Conservation (phyloP, 2,329 filamentous ascomycete species). For the Alternaria sp. region DNA sequence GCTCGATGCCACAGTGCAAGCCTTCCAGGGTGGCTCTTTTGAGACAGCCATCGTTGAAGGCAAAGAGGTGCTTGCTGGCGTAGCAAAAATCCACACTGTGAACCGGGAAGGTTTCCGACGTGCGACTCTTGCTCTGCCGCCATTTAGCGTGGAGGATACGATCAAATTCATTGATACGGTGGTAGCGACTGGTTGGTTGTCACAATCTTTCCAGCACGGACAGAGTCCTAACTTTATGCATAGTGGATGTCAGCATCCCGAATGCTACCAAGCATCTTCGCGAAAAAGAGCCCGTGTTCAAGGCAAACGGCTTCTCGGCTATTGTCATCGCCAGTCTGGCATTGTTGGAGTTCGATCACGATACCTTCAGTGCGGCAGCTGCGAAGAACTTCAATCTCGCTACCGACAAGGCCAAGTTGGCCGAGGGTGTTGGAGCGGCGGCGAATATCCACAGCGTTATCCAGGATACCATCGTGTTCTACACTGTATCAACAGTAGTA, state of each 20-base stretch:
- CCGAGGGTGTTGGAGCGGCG: conserved; percentile 21
- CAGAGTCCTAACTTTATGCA: neutral
- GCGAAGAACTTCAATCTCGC: conserved; percentile 18
- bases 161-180: conserved; percentile 19
- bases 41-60: conserved; percentile 23
- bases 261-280: conserved; percentile 18
- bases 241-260: conserved; percentile 27
- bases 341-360: conserved; percentile 27
- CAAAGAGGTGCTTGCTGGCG: conserved; percentile 23
- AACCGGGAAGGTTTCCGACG: conserved; percentile 28
- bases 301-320: conserved; percentile 12
- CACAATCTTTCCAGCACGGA: neutral
- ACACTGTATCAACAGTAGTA: conserved; percentile 4
- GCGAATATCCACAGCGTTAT: conserved; percentile 30
- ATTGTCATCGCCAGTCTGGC: conserved; percentile 26
- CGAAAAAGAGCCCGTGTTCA: conserved; percentile 22
- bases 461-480: conserved; percentile 22
- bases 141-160: conserved; percentile 18
- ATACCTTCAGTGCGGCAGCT: conserved; percentile 27
- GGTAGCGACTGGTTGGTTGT: conserved; percentile 16
- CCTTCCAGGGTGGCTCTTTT: conserved; percentile 13
- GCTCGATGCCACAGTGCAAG: conserved; percentile 17
- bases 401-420: conserved; percentile 16
- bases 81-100: conserved; percentile 29
- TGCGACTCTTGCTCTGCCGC: conserved; percentile 16